Percentiles rank a stretch among this genome's conserved stretches.
phyloP scores from a whole-genome alignment of 306 rosid genomes.

The Coriaria nepalensis region DNA sequence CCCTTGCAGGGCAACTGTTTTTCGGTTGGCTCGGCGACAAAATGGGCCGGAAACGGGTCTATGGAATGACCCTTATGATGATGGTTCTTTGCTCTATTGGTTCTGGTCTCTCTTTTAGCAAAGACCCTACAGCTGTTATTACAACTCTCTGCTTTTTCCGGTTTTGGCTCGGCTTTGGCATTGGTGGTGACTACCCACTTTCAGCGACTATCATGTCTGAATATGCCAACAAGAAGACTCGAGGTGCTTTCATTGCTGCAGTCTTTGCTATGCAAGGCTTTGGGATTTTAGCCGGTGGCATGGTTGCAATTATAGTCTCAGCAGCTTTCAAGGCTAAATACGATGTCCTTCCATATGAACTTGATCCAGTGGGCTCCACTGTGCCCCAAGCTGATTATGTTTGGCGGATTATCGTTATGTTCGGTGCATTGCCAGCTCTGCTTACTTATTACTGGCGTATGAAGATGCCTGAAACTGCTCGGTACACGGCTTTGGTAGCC shows the following conservation, averaged over 20 bases:
- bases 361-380: slow-evolving; percentile 34
- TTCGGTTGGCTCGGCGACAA: slow-evolving; percentile 97
- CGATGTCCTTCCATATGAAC: slow-evolving; percentile 37
- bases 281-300: slow-evolving; percentile 72
- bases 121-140: slow-evolving; percentile 37
- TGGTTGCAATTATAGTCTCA: slow-evolving; percentile 56
- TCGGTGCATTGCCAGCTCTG: slow-evolving; percentile 71
- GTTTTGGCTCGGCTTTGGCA: slow-evolving; percentile 89
- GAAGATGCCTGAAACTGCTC: slow-evolving; percentile 91
- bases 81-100: slow-evolving; percentile 71
- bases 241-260: slow-evolving; percentile 83
- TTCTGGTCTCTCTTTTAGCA: slow-evolving; percentile 66
- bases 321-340: slow-evolving; percentile 28
- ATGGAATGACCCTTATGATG: slow-evolving; percentile 79
- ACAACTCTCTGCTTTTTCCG: slow-evolving; percentile 70
- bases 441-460: slow-evolving; percentile 68
- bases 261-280: slow-evolving; percentile 95
- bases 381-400: slow-evolving; percentile 58
- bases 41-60: slow-evolving; percentile 67
- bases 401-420: slow-evolving; percentile 76
- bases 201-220: slow-evolving; percentile 95
- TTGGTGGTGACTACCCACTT: slow-evolving; percentile 93
- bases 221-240: slow-evolving; percentile 74
- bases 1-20: slow-evolving; percentile 78
- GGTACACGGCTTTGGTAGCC: slow-evolving; percentile 85